A percentile compares a stretch with the other conserved stretches of the same genome.
Conservation (phyloP, 1,284 basidiomycete species). For the Amylostereum areolatum region DNA sequence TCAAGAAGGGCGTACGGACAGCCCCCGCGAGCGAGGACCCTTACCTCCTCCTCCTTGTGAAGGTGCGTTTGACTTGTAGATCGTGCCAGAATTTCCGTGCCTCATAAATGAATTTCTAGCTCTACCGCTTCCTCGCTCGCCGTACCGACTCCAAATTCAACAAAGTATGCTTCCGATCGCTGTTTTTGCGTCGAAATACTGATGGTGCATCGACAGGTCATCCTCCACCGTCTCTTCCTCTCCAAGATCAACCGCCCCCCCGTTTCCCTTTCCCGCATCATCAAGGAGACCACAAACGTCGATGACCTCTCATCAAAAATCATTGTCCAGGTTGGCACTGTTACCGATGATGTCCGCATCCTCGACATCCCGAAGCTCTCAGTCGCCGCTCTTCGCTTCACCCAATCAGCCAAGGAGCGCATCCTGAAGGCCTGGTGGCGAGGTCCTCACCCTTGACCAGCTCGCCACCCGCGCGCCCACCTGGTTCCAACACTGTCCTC, state of each 20-base stretch:
- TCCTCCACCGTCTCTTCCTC: constrained; percentile 96
- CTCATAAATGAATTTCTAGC: constrained; percentile 39
- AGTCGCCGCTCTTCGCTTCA: constrained; percentile 95
- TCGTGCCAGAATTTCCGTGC: not conserved
- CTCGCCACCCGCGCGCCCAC: constrained; percentile 92
- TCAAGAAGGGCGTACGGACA: constrained; percentile 94
- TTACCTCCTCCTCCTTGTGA: constrained; percentile 96
- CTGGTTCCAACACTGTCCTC: constrained; percentile 92
- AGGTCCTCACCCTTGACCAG: constrained; percentile 94
- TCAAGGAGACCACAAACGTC: constrained; percentile 72
- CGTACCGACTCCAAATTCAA: constrained; percentile 97
- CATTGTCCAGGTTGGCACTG: constrained; percentile 86
- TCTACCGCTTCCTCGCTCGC: constrained; percentile 98
- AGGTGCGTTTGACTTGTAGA: constrained; percentile 50
- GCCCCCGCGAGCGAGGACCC: constrained; percentile 99
- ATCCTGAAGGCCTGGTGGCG: constrained; percentile 95
- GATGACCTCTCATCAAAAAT: constrained; percentile 76
- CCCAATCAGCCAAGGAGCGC: constrained; percentile 86
- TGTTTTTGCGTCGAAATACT: constrained; percentile 9
- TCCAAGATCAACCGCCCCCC: constrained; percentile 98
- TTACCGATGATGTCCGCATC: constrained; percentile 96
- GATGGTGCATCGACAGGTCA: constrained; percentile 43
- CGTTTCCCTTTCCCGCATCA: constrained; percentile 87
- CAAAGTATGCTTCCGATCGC: constrained; percentile 55
- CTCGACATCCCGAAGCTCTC: constrained; percentile 86